Conservation (phyloP, 495 filamentous ascomycete genomes). For the Rhizodiscina lignyota region DNA sequence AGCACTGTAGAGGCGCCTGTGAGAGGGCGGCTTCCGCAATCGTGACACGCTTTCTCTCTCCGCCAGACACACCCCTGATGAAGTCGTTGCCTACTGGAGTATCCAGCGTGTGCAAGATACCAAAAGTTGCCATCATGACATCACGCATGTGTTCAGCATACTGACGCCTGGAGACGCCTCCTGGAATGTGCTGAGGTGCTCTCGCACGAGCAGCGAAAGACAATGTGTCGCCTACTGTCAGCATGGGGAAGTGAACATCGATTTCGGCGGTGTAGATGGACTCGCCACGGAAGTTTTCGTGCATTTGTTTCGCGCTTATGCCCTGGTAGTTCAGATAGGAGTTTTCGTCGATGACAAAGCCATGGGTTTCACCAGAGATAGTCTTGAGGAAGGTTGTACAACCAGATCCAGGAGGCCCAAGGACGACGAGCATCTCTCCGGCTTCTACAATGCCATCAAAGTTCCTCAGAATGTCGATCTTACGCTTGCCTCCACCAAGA, state of each 20-base stretch:
- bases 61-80: conserved; percentile 23
- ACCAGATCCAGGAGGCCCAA: conserved; percentile 55
- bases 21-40: conserved; percentile 24
- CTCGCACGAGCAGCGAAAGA: conserved; percentile 22
- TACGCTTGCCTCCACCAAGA: conserved; percentile 31
- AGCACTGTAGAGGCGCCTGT: conserved; percentile 22
- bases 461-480: conserved; percentile 52
- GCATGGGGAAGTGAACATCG: conserved; percentile 25
- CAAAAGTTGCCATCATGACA: conserved; percentile 27
- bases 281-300: conserved; percentile 25
- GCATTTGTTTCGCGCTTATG: conserved; percentile 22
- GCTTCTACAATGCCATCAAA: conserved; percentile 58
- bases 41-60: conserved; percentile 26
- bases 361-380: conserved; percentile 48
- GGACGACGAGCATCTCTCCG: conserved; percentile 69
- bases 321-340: conserved; percentile 26
- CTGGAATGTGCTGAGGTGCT: conserved; percentile 20
- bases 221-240: conserved; percentile 23
- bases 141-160: conserved; percentile 22
- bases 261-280: conserved; percentile 29
- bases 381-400: conserved; percentile 63
- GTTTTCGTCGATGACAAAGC: conserved; percentile 23
- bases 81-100: conserved; percentile 27
- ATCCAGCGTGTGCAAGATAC: conserved; percentile 25
- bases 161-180: conserved; percentile 12